Percentiles rank a stretch among this genome's conserved stretches.
Conservation (phyloP, 805 yeast species). For the Saccharomycopsis javanensis region DNA sequence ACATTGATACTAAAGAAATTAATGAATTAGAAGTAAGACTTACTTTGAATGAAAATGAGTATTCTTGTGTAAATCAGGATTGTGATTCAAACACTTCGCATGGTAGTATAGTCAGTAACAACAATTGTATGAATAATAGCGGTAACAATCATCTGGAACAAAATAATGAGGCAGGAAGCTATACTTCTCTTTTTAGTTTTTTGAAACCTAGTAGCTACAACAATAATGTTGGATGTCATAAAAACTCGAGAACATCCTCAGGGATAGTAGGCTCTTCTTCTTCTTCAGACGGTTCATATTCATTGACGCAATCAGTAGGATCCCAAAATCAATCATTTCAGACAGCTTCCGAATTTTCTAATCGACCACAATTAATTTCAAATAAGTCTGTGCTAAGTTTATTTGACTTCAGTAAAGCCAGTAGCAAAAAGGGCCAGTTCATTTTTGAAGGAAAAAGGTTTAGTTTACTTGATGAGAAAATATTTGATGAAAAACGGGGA, state of each 20-base stretch:
- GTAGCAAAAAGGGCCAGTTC: constrained; percentile 14
- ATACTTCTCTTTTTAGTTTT: background rate
- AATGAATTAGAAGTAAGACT: constrained; percentile 12
- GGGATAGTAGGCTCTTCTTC: constrained; percentile 10
- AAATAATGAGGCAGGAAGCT: background rate
- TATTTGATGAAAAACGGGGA: constrained; percentile 10
- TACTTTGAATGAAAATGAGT: background rate
- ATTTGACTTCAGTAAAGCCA: constrained; percentile 8
- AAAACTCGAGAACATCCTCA: background rate
- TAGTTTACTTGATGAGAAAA: constrained; percentile 4
- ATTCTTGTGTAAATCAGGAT: background rate
- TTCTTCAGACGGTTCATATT: constrained; percentile 2
- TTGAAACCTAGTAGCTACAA: background rate
- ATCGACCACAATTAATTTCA: constrained; percentile 5
- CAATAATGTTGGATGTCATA: background rate
- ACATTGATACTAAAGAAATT: constrained; percentile 15
- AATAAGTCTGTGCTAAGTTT: constrained; percentile 7
- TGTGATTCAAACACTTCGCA: background rate
- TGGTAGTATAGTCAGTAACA: background rate
- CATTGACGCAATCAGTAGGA: background rate
- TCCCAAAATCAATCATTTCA: background rate
- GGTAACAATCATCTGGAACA: background rate
- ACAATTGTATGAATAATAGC: background rate
- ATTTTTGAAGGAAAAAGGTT: constrained; percentile 12
- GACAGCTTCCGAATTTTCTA: background rate